phyloP scores from a whole-genome alignment of 768 basidiomycete genomes.

The Termitomyces sp. region DNA sequence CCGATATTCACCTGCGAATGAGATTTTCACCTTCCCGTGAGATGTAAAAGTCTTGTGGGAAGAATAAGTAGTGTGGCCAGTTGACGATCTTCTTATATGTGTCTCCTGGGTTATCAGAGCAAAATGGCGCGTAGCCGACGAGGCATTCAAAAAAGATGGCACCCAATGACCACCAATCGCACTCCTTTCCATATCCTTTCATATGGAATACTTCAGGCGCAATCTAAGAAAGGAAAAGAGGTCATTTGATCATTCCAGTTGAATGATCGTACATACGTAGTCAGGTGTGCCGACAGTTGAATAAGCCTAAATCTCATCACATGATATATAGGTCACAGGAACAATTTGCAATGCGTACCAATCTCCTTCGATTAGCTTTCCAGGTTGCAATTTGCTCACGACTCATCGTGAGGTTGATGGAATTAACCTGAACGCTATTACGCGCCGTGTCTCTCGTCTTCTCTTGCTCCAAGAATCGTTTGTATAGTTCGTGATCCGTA shows the following conservation, averaged over 20 bases:
- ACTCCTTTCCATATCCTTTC: slow-evolving; percentile 97
- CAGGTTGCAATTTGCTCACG: slow-evolving; percentile 97
- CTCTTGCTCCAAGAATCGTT: slow-evolving; percentile 78
- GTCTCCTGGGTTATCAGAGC: slow-evolving; percentile 93
- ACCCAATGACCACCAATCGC: slow-evolving; percentile 99
- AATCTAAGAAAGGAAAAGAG: slow-evolving; percentile 46
- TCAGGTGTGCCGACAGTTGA: slow-evolving; percentile 76
- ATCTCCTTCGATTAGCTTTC: slow-evolving; percentile 96
- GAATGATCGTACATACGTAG: slow-evolving; percentile 41
- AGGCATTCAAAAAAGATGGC: slow-evolving; percentile 99
- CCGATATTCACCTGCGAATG: slow-evolving; percentile 59
- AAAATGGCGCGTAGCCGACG: slow-evolving; percentile 97
- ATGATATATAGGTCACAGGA: background rate
- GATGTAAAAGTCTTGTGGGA: slow-evolving; percentile 94
- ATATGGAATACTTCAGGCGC: slow-evolving; percentile 97
- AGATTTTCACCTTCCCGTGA: slow-evolving; percentile 90
- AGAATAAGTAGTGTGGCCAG: slow-evolving; percentile 86
- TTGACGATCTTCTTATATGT: slow-evolving; percentile 99
- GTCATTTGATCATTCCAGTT: background rate
- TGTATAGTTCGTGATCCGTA: slow-evolving; percentile 92
- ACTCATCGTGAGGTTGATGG: slow-evolving; percentile 96
- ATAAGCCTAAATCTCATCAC: slow-evolving; percentile 59
- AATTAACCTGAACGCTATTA: slow-evolving; percentile 97
- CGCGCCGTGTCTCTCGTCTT: slow-evolving; percentile 61
- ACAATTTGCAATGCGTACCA: slow-evolving; percentile 43